Evolutionary conservation across 148 eudicot genomes (phyloP).

Genomic region (Chenopodium quinoa): DNA sequence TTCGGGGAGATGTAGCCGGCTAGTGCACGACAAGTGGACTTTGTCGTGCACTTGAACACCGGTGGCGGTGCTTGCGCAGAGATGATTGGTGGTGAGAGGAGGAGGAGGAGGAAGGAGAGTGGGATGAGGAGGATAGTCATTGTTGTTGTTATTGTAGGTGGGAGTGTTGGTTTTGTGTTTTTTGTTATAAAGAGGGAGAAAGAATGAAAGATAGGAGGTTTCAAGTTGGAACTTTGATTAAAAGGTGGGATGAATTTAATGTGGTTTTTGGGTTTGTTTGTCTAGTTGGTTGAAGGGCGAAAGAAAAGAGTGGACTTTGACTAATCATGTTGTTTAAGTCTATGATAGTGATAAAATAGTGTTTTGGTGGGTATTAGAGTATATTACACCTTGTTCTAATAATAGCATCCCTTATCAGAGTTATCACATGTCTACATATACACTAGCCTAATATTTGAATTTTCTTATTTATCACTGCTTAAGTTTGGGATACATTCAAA

Average conservation of each 20-base stretch:
- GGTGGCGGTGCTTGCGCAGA: conserved; percentile 7
- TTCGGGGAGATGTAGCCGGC: conserved; percentile 59
- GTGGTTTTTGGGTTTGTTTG: background rate
- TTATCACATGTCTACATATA: too few relatives aligned
- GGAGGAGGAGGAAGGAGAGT: conserved; percentile 5
- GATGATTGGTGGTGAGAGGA: background rate
- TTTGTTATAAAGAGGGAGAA: too few relatives aligned
- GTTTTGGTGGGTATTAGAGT: background rate
- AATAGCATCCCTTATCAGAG: too few relatives aligned
- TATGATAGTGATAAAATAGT: too few relatives aligned
- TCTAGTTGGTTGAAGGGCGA: background rate
- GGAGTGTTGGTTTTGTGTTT: too few relatives aligned
- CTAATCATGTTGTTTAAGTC: background rate
- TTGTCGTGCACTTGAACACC: conserved; percentile 47
- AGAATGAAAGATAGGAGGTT: too few relatives aligned
- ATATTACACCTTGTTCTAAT: too few relatives aligned
- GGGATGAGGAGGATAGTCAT: background rate
- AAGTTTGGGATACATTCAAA: too few relatives aligned
- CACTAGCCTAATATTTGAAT: too few relatives aligned
- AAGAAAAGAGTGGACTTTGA: conserved; percentile 1
- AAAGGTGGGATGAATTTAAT: background rate
- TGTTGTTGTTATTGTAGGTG: too few relatives aligned
- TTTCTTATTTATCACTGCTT: too few relatives aligned
- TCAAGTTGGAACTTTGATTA: too few relatives aligned
- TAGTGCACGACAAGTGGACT: conserved; percentile 46